phyloP scores from a whole-genome alignment of 164 flowering plant species.

The Chimonanthus praecox region DNA sequence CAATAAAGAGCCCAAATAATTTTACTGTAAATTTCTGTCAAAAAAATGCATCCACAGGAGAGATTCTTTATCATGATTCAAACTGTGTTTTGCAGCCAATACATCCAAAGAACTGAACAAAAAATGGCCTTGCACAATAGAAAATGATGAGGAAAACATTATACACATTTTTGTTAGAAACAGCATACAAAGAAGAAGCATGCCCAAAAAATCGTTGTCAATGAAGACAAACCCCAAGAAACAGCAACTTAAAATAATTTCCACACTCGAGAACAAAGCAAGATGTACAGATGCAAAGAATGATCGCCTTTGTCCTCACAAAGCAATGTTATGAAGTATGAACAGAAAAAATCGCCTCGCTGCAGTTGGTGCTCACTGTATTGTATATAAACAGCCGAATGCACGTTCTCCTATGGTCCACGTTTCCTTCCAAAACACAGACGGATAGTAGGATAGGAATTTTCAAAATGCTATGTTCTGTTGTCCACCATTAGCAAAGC shows the following conservation, averaged over 20 bases:
- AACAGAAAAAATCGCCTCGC: not conserved
- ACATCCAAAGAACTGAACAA: not conserved
- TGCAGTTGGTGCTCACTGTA: not conserved
- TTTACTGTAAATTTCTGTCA: too few relatives aligned
- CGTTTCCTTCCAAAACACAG: not conserved
- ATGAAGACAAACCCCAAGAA: not conserved
- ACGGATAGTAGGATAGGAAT: not conserved
- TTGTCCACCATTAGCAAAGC: conserved; percentile 1
- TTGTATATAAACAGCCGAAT: not conserved
- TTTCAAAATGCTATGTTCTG: not conserved
- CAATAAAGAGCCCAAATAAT: too few relatives aligned
- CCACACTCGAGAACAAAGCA: not conserved
- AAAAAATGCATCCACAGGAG: not conserved
- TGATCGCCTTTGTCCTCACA: not conserved
- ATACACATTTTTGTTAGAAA: not conserved
- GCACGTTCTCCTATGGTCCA: not conserved
- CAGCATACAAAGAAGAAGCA: not conserved
- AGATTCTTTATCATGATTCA: not conserved
- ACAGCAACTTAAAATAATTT: not conserved
- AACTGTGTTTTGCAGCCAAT: not conserved
- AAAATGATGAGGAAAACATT: not conserved
- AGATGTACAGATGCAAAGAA: not conserved
- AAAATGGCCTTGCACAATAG: not conserved
- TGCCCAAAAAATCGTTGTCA: not conserved
- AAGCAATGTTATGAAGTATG: not conserved